Percentiles rank a stretch among this genome's conserved stretches.
Conservation (phyloP, 2,329 filamentous ascomycete species). For the Nothopassalora personata region DNA sequence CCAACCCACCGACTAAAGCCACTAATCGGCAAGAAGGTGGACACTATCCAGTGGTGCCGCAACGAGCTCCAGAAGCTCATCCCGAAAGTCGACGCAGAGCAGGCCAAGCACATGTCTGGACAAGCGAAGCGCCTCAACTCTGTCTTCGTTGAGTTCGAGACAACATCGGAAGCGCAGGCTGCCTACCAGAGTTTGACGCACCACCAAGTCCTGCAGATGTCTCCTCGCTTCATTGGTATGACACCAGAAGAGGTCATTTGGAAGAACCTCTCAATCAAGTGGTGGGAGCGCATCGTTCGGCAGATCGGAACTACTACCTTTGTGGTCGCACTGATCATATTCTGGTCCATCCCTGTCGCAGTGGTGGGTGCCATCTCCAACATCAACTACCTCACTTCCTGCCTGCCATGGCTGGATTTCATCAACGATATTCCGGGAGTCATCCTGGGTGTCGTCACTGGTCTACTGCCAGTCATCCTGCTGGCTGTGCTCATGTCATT, state of each 20-base stretch:
- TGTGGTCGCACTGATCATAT: conserved; percentile 72
- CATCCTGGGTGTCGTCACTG: conserved; percentile 62
- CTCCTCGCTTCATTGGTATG: conserved; percentile 77
- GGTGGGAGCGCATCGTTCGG: conserved; percentile 78
- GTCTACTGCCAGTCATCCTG: conserved; percentile 63
- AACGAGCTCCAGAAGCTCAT: conserved; percentile 69
- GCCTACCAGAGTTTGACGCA: conserved; percentile 84
- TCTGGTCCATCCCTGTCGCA: conserved; percentile 75
- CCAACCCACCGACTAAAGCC: conserved; percentile 71
- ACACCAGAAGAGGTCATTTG: conserved; percentile 81
- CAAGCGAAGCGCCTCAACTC: conserved; percentile 63
- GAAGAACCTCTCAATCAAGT: conserved; percentile 74
- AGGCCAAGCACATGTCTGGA: conserved; percentile 51
- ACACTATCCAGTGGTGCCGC: conserved; percentile 88
- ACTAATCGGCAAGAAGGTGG: conserved; percentile 78
- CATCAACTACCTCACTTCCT: conserved; percentile 53
- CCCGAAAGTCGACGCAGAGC: conserved; percentile 63
- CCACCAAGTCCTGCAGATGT: conserved; percentile 81
- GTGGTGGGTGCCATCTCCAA: conserved; percentile 84
- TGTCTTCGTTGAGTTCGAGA: conserved; percentile 86
- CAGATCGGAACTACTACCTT: conserved; percentile 65
- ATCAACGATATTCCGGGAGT: conserved; percentile 62
- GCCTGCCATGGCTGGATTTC: conserved; percentile 62
- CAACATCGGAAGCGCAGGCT: conserved; percentile 75
- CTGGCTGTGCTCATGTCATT: conserved; percentile 81